Conservation (phyloP, 2,329 filamentous ascomycete species). For the Pseudocercospora macadamiae region DNA sequence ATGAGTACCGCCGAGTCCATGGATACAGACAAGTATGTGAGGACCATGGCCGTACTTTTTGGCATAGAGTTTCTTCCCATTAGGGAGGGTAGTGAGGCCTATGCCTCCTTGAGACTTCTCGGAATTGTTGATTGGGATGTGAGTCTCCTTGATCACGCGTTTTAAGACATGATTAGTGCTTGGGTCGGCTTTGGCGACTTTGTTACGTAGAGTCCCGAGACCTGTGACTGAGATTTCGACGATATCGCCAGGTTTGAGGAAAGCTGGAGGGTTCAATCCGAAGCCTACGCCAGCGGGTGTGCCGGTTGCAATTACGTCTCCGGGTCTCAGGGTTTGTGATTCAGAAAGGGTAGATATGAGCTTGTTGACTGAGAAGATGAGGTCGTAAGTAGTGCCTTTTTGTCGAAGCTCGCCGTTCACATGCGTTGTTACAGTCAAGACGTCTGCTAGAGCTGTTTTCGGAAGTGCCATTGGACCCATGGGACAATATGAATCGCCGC, state of each 20-base stretch:
- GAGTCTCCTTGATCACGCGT: constrained; percentile 26
- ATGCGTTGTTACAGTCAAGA: constrained; percentile 46
- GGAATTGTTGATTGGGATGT: constrained; percentile 39
- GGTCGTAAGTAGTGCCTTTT: constrained; percentile 50
- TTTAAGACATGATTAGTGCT: constrained; percentile 7
- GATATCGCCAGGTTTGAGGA: constrained; percentile 47
- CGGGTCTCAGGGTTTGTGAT: constrained; percentile 55
- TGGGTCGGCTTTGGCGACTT: background rate
- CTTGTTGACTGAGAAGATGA: constrained; percentile 55
- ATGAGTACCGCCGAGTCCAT: constrained; percentile 56
- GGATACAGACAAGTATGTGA: constrained; percentile 53
- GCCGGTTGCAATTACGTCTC: constrained; percentile 56
- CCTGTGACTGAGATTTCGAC: constrained; percentile 48
- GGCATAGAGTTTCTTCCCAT: constrained; percentile 48
- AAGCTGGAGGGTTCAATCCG: constrained; percentile 49
- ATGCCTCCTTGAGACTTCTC: constrained; percentile 35
- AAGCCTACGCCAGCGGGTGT: constrained; percentile 56
- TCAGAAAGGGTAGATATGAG: constrained; percentile 54
- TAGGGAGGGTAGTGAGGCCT: constrained; percentile 42
- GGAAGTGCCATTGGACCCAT: constrained; percentile 58
- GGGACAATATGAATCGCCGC: constrained; percentile 5
- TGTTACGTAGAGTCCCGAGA: constrained; percentile 47
- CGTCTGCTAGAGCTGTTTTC: constrained; percentile 46
- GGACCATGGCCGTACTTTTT: constrained; percentile 25
- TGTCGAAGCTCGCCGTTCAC: constrained; percentile 59